phyloP scores from a whole-genome alignment of 1,284 basidiomycete species.

The Fomitopsis pinicola region DNA sequence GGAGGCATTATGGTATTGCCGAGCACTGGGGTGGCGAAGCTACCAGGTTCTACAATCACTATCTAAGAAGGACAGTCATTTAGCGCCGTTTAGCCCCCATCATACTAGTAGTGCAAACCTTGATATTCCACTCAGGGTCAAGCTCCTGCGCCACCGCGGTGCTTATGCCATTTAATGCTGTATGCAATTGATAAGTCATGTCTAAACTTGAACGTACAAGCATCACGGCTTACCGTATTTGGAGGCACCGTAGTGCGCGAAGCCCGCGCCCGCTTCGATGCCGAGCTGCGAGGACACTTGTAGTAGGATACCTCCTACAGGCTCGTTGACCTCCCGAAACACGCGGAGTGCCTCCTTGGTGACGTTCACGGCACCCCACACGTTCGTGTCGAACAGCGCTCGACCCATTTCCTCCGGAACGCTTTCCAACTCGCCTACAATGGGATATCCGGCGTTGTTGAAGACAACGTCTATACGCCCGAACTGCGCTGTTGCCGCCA shows the following conservation, averaged over 20 bases:
- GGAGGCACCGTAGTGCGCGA: conserved; percentile 30
- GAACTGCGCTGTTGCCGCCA: conserved; percentile 27
- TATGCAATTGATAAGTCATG: too few species aligned
- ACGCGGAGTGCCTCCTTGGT: conserved; percentile 14
- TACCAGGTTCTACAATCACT: conserved; percentile 7
- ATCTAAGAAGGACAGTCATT: neutral
- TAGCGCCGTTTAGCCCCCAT: too few species aligned
- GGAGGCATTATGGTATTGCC: neutral
- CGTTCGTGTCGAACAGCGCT: conserved; percentile 18
- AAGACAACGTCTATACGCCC: conserved; percentile 34
- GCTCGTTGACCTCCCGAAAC: conserved; percentile 24
- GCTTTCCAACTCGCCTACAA: conserved; percentile 14
- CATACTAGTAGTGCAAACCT: conserved; percentile 18
- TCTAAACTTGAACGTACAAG: too few species aligned
- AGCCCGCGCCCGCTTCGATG: conserved; percentile 11
- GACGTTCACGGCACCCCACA: conserved; percentile 22
- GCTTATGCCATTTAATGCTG: conserved; percentile 27
- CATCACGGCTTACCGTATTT: conserved; percentile 21
- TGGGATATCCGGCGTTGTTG: conserved; percentile 14
- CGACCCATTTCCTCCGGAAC: conserved; percentile 18
- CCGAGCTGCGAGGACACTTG: conserved; percentile 22
- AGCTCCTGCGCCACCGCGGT: conserved; percentile 30
- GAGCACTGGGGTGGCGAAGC: conserved; percentile 2
- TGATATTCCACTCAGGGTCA: conserved; percentile 38
- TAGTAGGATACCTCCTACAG: conserved; percentile 29